Conservation (phyloP, 2,329 filamentous ascomycete genomes). For the Fusarium sp. region DNA sequence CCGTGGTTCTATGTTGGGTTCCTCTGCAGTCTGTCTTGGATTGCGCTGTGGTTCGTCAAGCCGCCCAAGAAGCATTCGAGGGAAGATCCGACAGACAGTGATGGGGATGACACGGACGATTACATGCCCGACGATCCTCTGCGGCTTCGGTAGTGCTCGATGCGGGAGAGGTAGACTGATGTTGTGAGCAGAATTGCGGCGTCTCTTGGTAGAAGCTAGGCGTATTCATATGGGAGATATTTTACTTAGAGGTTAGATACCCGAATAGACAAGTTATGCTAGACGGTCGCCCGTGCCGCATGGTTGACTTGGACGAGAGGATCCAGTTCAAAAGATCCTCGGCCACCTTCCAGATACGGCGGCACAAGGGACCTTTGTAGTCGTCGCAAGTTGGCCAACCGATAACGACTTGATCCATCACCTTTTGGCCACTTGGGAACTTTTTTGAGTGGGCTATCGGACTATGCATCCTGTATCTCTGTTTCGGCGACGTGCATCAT, state of each 20-base stretch:
- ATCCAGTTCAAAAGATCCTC: constrained; percentile 2
- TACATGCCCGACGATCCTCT: constrained; percentile 46
- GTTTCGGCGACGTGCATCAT: no score
- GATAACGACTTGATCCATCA: neutral
- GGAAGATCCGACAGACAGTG: constrained; percentile 30
- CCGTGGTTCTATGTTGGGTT: constrained; percentile 59
- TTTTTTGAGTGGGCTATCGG: neutral
- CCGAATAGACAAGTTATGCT: constrained; percentile 17
- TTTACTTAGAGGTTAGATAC: constrained; percentile 19
- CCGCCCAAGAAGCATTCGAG: constrained; percentile 49
- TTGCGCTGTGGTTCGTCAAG: constrained; percentile 52
- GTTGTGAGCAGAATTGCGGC: neutral
- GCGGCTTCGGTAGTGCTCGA: constrained; percentile 37
- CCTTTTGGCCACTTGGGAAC: neutral
- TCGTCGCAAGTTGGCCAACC: constrained; percentile 7
- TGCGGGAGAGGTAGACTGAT: neutral
- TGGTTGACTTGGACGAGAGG: neutral
- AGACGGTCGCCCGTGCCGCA: neutral
- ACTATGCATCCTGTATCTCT: no score
- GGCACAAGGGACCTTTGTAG: constrained; percentile 42
- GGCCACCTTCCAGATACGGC: constrained; percentile 43
- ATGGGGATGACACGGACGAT: constrained; percentile 40
- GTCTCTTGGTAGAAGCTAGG: neutral
- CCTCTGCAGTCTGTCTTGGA: constrained; percentile 49
- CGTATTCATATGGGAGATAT: neutral